Percentiles rank a stretch among this genome's conserved stretches.
Conservation (phyloP, 176 grass and related monocot genomes). For the maize (Zea mays) region Zm-B73-REFERENCE-NAM-5.0 NC_050105.1:131241501-131242000, state of each 20-base stretch:
- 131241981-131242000: slow-evolving; percentile 52
- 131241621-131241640: neutral
- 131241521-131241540: neutral
- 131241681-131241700: slow-evolving; percentile 56
- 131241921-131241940: slow-evolving; percentile 97
- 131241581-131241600: slow-evolving; percentile 2
- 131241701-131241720: slow-evolving; percentile 34
- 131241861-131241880: slow-evolving; percentile 46
- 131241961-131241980: slow-evolving; percentile 83
- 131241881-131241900: slow-evolving; percentile 88
- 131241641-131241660: slow-evolving; percentile 5
- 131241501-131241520: slow-evolving; percentile 27
- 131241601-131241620: neutral
- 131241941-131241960: slow-evolving; percentile 96
- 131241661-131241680: slow-evolving; percentile 32
- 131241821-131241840: slow-evolving; percentile 74
- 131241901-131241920: slow-evolving; percentile 80
- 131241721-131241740: slow-evolving; percentile 62
- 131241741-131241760: slow-evolving; percentile 83
- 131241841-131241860: slow-evolving; percentile 39
- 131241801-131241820: slow-evolving; percentile 94
- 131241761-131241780: slow-evolving; percentile 86
- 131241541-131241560: neutral
- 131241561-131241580: slow-evolving; percentile 8
- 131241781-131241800: slow-evolving; percentile 83